A percentile compares a stretch with the other conserved stretches of the same genome.
These are phyloP conservation scores for Triadica sebifera DNA, from an alignment of 345 rosid species.

Conservation along the genomic window DNA sequence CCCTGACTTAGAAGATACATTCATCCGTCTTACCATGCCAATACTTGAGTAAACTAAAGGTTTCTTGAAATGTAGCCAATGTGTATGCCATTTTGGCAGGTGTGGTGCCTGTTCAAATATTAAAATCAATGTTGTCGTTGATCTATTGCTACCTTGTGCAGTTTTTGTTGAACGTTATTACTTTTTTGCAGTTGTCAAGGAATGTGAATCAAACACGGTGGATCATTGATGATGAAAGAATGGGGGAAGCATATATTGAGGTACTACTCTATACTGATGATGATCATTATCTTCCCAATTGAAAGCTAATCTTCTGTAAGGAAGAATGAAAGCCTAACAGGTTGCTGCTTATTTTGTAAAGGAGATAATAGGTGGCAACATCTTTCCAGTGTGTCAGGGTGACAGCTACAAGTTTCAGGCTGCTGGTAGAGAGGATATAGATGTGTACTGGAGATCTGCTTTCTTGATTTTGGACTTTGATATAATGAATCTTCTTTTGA, in stretches of 20 bases:
- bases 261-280: slow-evolving; percentile 34
- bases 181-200: slow-evolving; percentile 67
- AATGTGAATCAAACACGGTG: slow-evolving; percentile 94
- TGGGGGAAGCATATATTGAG: slow-evolving; percentile 95
- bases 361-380: slow-evolving; percentile 82
- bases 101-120: not conserved
- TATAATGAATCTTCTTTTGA: slow-evolving; percentile 22
- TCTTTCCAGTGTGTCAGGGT: slow-evolving; percentile 72
- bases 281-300: not conserved
- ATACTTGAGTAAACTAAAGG: not conserved
- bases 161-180: not conserved
- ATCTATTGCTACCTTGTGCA: not conserved
- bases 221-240: slow-evolving; percentile 96
- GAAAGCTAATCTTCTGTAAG: slow-evolving; percentile 13
- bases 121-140: not conserved
- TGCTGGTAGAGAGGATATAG: slow-evolving; percentile 99
- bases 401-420: slow-evolving; percentile 94
- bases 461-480: slow-evolving; percentile 11
- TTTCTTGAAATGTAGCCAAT: not conserved
- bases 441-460: slow-evolving; percentile 46
- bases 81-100: not conserved
- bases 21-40: not conserved
- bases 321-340: slow-evolving; percentile 16
- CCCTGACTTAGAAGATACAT: not conserved
- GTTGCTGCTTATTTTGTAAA: slow-evolving; percentile 22